Evolutionary conservation across 257 asterid species (phyloP).

Genomic region (Asclepias syriaca): DNA sequence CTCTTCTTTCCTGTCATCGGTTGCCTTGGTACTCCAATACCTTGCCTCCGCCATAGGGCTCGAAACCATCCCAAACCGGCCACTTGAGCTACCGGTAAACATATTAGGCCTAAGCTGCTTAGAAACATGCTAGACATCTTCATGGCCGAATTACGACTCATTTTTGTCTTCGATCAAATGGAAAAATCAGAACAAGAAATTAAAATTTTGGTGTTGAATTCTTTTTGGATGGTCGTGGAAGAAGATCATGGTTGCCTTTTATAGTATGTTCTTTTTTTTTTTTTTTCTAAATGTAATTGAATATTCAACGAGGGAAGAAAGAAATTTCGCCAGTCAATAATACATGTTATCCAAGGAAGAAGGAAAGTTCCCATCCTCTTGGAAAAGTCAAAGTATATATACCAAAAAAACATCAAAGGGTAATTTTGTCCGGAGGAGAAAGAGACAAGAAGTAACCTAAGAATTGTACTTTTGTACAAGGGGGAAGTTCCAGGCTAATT

Average conservation of each 20-base stretch:
- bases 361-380: not conserved
- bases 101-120: constrained; percentile 16
- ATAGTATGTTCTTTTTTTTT: not conserved
- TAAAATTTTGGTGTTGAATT: not conserved
- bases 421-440: not conserved
- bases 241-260: not conserved
- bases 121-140: constrained; percentile 28
- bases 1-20: constrained; percentile 18
- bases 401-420: not conserved
- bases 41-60: constrained; percentile 14
- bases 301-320: not conserved
- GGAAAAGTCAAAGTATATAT: not conserved
- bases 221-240: not conserved
- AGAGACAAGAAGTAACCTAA: no score
- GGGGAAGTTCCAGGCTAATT: no score
- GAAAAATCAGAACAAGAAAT: not conserved
- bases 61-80: constrained; percentile 14
- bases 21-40: constrained; percentile 28
- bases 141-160: constrained; percentile 33
- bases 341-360: not conserved
- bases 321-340: not conserved
- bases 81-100: not conserved
- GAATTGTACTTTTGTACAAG: no score
- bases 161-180: not conserved
- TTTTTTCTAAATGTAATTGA: not conserved